Evolutionary conservation across 768 basidiomycete species (phyloP), one percentile per base, ranked within the genome.

Genomic region (Pisolithus marmoratus): DNA sequence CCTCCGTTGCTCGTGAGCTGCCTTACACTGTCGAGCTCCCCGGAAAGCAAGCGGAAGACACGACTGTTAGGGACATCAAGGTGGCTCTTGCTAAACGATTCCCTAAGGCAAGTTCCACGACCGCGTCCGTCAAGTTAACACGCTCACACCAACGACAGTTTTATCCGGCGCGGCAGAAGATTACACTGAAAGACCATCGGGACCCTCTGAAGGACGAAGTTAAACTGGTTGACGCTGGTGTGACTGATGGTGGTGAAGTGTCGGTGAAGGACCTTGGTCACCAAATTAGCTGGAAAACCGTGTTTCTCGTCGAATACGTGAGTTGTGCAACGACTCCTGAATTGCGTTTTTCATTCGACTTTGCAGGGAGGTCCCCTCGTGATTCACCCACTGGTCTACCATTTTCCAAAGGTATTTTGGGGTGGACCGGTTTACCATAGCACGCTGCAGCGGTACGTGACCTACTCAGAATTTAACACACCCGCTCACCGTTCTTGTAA

Each of bases 221-320:
- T 38, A 79, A 77, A 29, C 65, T 98, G 42, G 67, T 64, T 14
- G 74, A 79, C 24, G 76, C 81, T n/a, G 81, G 79, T 0, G 64
- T 90, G 4, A 62, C 60, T 9, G 76, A 84, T 19, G 84, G 80
- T 9, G 77, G 76, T n/a, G 82, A 85, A 53, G 60, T 98, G 36
- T 68, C 77, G 36, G 75, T 94, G 53, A 96, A 96, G 68, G 96
- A 98, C 68, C 72, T 98, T 27, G 96, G 96, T 0, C 79, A 86
- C 7, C 96, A 99, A 67, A 73, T 95, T 42, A 78, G 82, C 60
- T 97, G 94, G 90, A 78, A 76, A 60, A 88, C 87, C 0, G 91
- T 97, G 17, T 97, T 92, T 68, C 64, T 97, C 46, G 73, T 88
- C 47, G 96, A 99, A 94, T 99, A 98, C 62, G 94, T 94, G 71